Evolutionary conservation across 306 rosid genomes (phyloP), one percentile per base, ranked within the genome.

Genomic region (Lupinus albus): DNA sequence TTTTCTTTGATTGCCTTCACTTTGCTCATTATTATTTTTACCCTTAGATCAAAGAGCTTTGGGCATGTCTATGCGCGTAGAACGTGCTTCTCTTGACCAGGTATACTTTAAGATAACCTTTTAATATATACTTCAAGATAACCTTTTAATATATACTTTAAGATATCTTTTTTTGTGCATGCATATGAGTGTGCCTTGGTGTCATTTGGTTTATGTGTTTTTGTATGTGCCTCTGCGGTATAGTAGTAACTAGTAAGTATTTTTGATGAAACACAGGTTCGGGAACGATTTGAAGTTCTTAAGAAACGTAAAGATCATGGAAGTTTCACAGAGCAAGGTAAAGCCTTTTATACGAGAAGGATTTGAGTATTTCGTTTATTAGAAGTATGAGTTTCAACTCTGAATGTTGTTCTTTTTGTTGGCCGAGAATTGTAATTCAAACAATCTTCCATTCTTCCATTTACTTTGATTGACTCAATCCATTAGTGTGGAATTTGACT

Each of bases 31-130:
- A 28, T 55, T 75, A 11, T 50, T 41, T 42, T 60, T 51, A 11
- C 56, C 71, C 58, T 48, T 77, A 94, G 97, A 90, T 84, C 97
- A 94, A 81, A 85, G 97, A 83, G 97, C 97, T 1, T 79, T 94
- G 89, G 99, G 99, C 57, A 94, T 94, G 99, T 94, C 99, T 64
- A 94, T 94, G 99, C 81, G 96, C 75, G 96, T 89, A 35, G 97
- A 94, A 73, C 88, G 92, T 12, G 97, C 99, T 74, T 86, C 95
- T 76, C 92, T 94, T 21, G n/a, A 87, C 33, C 99, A 94, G 97
- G 97, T 88, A 52, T 25, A 33, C 47, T 59, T 15, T 25, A 11
- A 42, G 47, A 57, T 41, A 70, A 58, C 48, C 28, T 51, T 59
- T 50, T 47, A 57, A 18, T 48, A 17, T 32, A 52, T 25, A 33